A percentile compares a stretch with the other conserved stretches of the same genome.
phyloP scores from a whole-genome alignment of 2,329 filamentous ascomycete genomes.

The Fusarium virguliforme region DNA sequence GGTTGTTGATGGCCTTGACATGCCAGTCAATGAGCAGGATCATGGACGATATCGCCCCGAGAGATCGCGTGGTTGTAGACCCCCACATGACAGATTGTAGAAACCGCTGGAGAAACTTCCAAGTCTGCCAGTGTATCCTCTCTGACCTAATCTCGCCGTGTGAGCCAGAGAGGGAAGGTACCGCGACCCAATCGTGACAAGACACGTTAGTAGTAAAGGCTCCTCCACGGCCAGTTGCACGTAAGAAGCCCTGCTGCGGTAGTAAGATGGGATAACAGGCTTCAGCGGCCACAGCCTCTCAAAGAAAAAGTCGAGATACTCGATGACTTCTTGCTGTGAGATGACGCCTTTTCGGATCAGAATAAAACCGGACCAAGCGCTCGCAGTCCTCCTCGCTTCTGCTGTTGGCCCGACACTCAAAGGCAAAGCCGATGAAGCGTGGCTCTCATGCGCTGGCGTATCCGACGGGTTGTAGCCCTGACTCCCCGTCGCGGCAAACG shows the following conservation, averaged over 20 bases:
- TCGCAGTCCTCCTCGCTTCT: neutral
- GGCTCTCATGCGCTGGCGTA: constrained; percentile 9
- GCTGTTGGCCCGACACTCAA: neutral
- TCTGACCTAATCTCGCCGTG: constrained; percentile 35
- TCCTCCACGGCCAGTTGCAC: constrained; percentile 24
- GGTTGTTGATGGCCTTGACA: constrained; percentile 40
- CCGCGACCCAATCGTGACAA: constrained; percentile 34
- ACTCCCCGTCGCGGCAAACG: constrained; percentile 21
- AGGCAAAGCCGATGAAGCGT: neutral
- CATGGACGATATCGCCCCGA: constrained; percentile 33
- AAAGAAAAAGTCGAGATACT: constrained; percentile 35
- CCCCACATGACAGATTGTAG: constrained; percentile 39
- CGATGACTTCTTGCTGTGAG: constrained; percentile 28
- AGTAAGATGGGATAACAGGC: constrained; percentile 29
- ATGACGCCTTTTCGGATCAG: constrained; percentile 33
- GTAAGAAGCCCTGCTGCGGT: constrained; percentile 18
- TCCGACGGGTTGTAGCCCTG: constrained; percentile 15
- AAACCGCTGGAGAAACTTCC: constrained; percentile 29
- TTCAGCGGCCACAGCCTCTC: constrained; percentile 33
- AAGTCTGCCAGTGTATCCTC: constrained; percentile 39
- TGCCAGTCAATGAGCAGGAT: constrained; percentile 38
- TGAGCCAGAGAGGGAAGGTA: constrained; percentile 21
- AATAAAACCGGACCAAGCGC: constrained; percentile 23
- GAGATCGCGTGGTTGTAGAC: constrained; percentile 26
- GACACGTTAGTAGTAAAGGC: constrained; percentile 28